phyloP scores from a whole-genome alignment of 177 flowering plant genomes.

The Vitis hybrid region DNA sequence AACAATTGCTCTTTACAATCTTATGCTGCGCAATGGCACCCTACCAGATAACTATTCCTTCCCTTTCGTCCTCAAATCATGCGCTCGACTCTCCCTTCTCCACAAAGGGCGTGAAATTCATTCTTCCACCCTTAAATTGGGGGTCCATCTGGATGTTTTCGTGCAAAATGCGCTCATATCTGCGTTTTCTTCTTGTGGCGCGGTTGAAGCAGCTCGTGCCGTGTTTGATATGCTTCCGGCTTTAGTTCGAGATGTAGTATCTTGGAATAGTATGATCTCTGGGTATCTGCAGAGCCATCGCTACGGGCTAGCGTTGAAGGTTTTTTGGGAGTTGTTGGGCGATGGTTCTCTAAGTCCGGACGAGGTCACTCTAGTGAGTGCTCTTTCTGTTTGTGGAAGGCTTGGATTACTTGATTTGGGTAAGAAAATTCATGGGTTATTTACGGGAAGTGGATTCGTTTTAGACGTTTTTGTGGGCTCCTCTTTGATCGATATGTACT shows the following conservation, averaged over 20 bases:
- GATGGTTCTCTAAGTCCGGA: conserved; percentile 10
- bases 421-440: conserved; percentile 26
- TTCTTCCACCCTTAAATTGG: conserved; percentile 12
- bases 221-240: conserved; percentile 18
- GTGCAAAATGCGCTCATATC: conserved; percentile 31
- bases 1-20: conserved; percentile 21
- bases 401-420: conserved; percentile 19
- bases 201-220: conserved; percentile 11
- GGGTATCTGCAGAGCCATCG: conserved; percentile 20
- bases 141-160: conserved; percentile 23
- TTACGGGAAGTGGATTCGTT: conserved; percentile 10
- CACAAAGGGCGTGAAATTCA: conserved; percentile 22
- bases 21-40: conserved; percentile 13
- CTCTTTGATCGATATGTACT: conserved; percentile 6
- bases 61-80: conserved; percentile 29
- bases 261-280: conserved; percentile 29
- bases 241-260: conserved; percentile 16
- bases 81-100: conserved; percentile 13
- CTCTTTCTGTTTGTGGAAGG: conserved; percentile 25
- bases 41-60: conserved; percentile 27
- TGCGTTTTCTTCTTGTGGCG: conserved; percentile 22
- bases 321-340: conserved; percentile 19
- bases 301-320: conserved; percentile 17
- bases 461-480: conserved; percentile 26
- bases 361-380: conserved; percentile 21